Conservation (phyloP, 148 eudicot genomes). For the Rhododendron ovatum region DNA sequence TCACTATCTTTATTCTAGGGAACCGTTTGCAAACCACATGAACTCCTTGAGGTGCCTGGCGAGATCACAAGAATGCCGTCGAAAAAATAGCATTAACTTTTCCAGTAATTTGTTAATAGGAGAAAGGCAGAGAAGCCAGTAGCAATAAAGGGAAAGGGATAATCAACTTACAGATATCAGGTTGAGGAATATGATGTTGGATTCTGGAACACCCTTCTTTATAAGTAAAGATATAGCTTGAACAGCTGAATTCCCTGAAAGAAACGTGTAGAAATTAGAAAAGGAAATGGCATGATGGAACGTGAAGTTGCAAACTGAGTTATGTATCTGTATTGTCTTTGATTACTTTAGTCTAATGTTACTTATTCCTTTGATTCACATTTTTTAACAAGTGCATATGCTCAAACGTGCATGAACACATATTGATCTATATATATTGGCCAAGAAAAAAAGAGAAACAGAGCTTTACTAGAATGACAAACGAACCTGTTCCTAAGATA, state of each 20-base stretch:
- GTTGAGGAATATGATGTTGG: conserved; percentile 89
- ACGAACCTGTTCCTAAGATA: conserved; percentile 87
- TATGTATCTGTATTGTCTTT: neutral
- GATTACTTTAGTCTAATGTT: neutral
- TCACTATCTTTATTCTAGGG: conserved; percentile 90
- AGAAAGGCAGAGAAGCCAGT: neutral
- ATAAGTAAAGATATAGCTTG: conserved; percentile 85
- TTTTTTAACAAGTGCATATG: neutral
- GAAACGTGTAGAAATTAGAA: neutral
- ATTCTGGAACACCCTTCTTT: conserved; percentile 88
- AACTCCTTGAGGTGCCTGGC: conserved; percentile 96
- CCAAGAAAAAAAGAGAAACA: neutral
- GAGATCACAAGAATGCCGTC: neutral
- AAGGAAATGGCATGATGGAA: neutral
- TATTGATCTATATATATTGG: neutral
- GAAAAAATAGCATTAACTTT: neutral
- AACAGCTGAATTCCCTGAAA: conserved; percentile 87
- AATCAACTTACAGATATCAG: conserved; percentile 79
- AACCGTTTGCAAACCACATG: conserved; percentile 81
- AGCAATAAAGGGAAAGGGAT: neutral
- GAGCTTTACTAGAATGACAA: neutral
- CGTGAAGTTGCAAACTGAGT: neutral
- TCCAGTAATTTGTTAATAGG: neutral
- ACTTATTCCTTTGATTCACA: neutral
- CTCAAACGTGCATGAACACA: neutral